A percentile compares a stretch with the other conserved stretches of the same genome.
Conservation (phyloP, 192 early-diverging fungal species). For the Paraglomus occultum region DNA sequence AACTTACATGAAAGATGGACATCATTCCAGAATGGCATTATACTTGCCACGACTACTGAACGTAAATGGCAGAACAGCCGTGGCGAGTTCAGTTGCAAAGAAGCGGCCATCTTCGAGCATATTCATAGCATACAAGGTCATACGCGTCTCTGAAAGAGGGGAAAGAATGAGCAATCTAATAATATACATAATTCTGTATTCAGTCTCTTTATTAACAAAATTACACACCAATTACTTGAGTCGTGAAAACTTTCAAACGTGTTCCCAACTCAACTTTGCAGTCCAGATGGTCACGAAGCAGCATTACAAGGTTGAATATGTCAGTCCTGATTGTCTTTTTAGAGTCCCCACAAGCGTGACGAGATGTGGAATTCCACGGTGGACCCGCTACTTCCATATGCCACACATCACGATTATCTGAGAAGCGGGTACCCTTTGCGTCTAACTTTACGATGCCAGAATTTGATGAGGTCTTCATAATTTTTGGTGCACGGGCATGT, state of each 20-base stretch:
- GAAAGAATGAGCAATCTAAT: neutral
- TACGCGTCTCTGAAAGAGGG: slow-evolving; percentile 15
- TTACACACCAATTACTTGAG: slow-evolving; percentile 19
- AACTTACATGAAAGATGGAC: slow-evolving; percentile 29
- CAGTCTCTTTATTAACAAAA: neutral
- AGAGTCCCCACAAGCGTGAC: slow-evolving; percentile 2
- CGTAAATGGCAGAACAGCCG: slow-evolving; percentile 26
- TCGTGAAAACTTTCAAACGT: neutral
- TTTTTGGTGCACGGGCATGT: slow-evolving; percentile 7
- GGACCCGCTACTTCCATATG: slow-evolving; percentile 28
- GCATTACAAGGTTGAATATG: slow-evolving; percentile 21
- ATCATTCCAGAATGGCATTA: slow-evolving; percentile 24
- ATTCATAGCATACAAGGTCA: slow-evolving; percentile 29
- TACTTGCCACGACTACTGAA: slow-evolving; percentile 19
- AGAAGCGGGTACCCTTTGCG: slow-evolving; percentile 24
- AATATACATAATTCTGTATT: neutral
- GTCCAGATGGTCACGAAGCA: slow-evolving; percentile 26
- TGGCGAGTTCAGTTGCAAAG: slow-evolving; percentile 21
- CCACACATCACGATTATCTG: slow-evolving; percentile 23
- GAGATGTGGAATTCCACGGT: slow-evolving; percentile 3
- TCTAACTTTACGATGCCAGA: slow-evolving; percentile 16
- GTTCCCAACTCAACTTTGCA: slow-evolving; percentile 12
- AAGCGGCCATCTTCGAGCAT: slow-evolving; percentile 28
- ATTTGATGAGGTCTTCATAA: slow-evolving; percentile 13
- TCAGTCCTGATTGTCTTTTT: slow-evolving; percentile 26